Conservation (phyloP, 257 asterid genomes). For the Solanum gracilifrons region DNA sequence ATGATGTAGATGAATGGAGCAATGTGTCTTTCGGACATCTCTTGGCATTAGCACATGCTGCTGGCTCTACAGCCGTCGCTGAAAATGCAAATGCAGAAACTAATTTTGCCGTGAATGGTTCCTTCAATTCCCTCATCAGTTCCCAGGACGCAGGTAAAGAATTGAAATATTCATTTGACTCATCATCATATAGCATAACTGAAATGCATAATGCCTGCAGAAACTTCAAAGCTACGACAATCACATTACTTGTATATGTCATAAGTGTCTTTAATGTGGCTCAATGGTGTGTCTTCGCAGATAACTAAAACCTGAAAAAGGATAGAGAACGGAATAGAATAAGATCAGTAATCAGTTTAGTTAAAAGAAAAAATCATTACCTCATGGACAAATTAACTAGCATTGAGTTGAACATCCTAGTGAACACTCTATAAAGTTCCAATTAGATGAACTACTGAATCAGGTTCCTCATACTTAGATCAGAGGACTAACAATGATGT, state of each 20-base stretch:
- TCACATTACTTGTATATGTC: neutral
- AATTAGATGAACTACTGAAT: neutral
- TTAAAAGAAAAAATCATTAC: neutral
- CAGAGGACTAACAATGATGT: neutral
- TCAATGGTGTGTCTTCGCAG: neutral
- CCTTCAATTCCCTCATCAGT: neutral
- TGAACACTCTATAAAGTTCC: neutral
- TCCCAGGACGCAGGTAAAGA: conserved; percentile 8
- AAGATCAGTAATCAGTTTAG: neutral
- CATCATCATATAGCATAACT: neutral
- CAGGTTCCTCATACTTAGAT: neutral
- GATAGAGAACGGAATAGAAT: neutral
- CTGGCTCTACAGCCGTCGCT: neutral
- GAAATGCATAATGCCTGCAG: neutral
- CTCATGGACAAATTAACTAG: neutral
- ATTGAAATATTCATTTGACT: neutral
- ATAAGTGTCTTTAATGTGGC: neutral
- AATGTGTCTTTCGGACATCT: conserved; percentile 28
- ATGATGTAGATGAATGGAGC: conserved; percentile 13
- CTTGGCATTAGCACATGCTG: conserved; percentile 27
- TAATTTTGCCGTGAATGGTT: neutral
- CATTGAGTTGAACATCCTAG: neutral
- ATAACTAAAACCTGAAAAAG: neutral
- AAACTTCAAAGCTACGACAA: neutral
- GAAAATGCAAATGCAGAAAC: conserved; percentile 10